Evolutionary conservation across 768 basidiomycete genomes (phyloP), one percentile per base, ranked within the genome.

Genomic region (Lactarius quietus): DNA sequence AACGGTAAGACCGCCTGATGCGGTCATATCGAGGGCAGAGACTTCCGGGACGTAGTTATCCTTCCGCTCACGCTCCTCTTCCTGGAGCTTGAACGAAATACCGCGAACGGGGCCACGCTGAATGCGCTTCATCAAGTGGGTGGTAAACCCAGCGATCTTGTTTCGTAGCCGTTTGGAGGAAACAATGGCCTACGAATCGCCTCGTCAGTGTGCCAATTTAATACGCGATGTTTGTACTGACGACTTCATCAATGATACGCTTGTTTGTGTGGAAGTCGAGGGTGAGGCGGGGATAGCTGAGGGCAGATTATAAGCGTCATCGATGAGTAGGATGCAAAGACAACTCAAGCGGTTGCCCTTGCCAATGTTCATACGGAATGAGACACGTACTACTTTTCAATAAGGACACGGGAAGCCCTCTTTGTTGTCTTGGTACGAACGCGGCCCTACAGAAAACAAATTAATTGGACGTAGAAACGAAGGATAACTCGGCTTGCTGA

Each of bases 251-350:
- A 79, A 96, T 93, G 78, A 96, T 93, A 71, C 95, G 89, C 82
- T 98, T 98, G 89, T 98, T 98, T 77, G 95, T 97, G 87, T 98
- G 95, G 81, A 98, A 98, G 78, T 98, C 96, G 78, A 98, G 91
- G 71, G 96, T 98, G 73, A 99, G 88, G 75, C 96, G 93, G 72
- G 96, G 96, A 84, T 99, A 99, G 87, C 91, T 93, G 74, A 61
- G 45, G 2, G 31, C 29, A 17, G 43, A 6, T 7, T 12, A 60
- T 59, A 6, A 39, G 57, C 26, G 26, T 10, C 23, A 29, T 18
- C 9, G 3, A 57, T 7, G 14, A 33, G 23, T 26, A 23, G 23
- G 45, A 43, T 8, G 28, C 23, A 23, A 38, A 38, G 36, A 33
- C 29, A 59, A 45, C 29, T 20, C 26, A 38, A 17, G 31, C 35